Evolutionary conservation across 2,329 filamentous ascomycete genomes (phyloP).

Genomic region (Trichoderma simmonsii): DNA sequence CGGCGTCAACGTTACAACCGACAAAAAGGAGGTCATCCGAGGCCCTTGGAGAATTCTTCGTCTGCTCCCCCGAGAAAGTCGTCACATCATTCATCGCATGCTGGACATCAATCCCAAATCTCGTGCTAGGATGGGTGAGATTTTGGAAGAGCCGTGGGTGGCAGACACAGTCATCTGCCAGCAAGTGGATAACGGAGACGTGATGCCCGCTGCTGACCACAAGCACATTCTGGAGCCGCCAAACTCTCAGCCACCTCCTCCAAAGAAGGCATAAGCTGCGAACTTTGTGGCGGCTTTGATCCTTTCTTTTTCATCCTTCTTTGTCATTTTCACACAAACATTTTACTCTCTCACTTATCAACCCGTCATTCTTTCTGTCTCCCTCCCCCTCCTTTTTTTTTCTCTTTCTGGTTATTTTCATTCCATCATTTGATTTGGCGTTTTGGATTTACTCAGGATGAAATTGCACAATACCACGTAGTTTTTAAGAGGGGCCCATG

Average conservation of each 20-base stretch:
- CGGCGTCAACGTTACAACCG: constrained; percentile 32
- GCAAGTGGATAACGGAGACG: constrained; percentile 66
- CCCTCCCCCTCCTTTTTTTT: too few species aligned
- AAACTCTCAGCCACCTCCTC: constrained; percentile 36
- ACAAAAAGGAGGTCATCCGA: constrained; percentile 76
- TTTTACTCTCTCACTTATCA: background rate
- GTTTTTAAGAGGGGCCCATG: background rate
- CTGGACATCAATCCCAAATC: constrained; percentile 81
- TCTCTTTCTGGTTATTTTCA: background rate
- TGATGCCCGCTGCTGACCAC: constrained; percentile 73
- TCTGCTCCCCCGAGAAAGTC: constrained; percentile 81
- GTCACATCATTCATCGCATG: constrained; percentile 90
- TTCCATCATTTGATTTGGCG: background rate
- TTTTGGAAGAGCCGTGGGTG: constrained; percentile 89
- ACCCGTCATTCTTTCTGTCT: background rate
- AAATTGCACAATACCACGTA: constrained; percentile 11
- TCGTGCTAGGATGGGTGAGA: constrained; percentile 80
- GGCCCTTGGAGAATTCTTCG: constrained; percentile 89
- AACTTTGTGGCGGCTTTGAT: background rate
- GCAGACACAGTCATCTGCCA: constrained; percentile 77
- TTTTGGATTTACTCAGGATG: background rate
- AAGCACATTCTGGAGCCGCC: constrained; percentile 81
- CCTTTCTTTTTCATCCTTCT: background rate
- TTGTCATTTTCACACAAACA: background rate
- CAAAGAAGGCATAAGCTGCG: background rate